Conservation (phyloP, 2,329 filamentous ascomycete species). For the Chaetomium strumarium region DNA sequence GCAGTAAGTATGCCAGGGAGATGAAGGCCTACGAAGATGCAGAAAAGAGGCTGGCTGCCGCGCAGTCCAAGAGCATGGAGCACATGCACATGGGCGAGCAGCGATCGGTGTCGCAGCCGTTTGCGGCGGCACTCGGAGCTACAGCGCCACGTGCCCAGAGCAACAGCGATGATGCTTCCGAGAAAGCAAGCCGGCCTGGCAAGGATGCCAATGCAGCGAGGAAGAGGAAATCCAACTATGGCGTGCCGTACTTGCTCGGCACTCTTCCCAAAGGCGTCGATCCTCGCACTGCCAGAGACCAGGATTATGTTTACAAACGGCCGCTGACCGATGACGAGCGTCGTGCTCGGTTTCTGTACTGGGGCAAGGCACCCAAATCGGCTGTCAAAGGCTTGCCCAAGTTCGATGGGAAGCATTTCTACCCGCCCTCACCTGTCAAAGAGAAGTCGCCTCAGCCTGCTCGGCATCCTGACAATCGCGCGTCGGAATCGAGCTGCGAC, state of each 20-base stretch:
- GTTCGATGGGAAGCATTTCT: constrained; percentile 61
- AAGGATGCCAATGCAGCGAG: not conserved
- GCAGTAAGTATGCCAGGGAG: constrained; percentile 16
- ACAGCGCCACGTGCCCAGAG: not conserved
- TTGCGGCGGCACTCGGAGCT: not conserved
- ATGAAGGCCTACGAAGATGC: constrained; percentile 17
- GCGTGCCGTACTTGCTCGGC: constrained; percentile 51
- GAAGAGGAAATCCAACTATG: constrained; percentile 11
- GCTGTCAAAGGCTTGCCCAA: constrained; percentile 51
- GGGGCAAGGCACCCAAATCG: constrained; percentile 49
- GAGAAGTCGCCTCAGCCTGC: constrained; percentile 12
- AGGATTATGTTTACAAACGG: constrained; percentile 50
- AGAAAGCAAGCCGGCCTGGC: not conserved
- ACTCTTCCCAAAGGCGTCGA: constrained; percentile 41
- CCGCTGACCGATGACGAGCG: constrained; percentile 54
- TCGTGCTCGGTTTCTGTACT: constrained; percentile 54
- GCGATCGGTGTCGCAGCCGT: constrained; percentile 10
- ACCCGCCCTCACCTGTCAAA: constrained; percentile 50
- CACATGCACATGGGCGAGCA: not conserved
- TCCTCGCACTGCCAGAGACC: constrained; percentile 36
- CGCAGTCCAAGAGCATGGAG: not conserved
- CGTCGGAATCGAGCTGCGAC: constrained; percentile 21
- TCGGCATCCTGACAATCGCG: constrained; percentile 7
- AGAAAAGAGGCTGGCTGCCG: constrained; percentile 10
- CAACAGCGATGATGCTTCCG: not conserved